Conservation (phyloP, 768 basidiomycete genomes). For the Phylloporus scabripes region DNA sequence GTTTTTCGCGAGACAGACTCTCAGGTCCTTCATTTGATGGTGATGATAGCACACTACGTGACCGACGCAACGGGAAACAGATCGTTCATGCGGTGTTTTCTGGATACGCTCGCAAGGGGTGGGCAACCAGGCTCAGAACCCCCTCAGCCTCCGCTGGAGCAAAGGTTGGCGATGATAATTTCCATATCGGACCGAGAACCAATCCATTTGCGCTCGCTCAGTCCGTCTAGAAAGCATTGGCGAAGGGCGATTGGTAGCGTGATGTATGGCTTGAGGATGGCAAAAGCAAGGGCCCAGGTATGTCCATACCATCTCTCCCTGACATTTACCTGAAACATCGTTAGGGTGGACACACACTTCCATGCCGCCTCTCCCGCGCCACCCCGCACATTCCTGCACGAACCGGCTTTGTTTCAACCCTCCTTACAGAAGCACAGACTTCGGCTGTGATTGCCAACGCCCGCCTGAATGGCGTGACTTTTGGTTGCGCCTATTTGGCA, state of each 20-base stretch:
- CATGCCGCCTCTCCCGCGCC: constrained; percentile 35
- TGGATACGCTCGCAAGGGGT: constrained; percentile 35
- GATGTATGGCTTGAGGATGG: constrained; percentile 31
- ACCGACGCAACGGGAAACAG: constrained; percentile 45
- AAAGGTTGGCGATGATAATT: constrained; percentile 38
- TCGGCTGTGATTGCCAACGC: constrained; percentile 34
- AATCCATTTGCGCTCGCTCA: constrained; percentile 23
- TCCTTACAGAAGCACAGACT: constrained; percentile 31
- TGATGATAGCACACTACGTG: constrained; percentile 45
- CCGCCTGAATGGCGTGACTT: constrained; percentile 39
- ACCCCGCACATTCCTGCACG: constrained; percentile 36
- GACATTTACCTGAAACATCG: neutral
- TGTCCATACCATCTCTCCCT: neutral
- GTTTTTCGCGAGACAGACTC: constrained; percentile 10
- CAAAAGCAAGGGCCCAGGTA: constrained; percentile 33
- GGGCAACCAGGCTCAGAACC: neutral
- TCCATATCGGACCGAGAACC: constrained; percentile 33
- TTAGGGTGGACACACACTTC: constrained; percentile 56
- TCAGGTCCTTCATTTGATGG: constrained; percentile 39
- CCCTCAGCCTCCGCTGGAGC: constrained; percentile 25
- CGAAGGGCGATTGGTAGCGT: constrained; percentile 37
- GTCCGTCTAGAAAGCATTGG: constrained; percentile 38
- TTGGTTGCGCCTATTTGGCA: constrained; percentile 45
- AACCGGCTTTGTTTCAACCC: constrained; percentile 21
- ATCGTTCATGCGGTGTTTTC: constrained; percentile 40